Conservation (phyloP, 805 yeast genomes). For the Ogataea pini region DNA sequence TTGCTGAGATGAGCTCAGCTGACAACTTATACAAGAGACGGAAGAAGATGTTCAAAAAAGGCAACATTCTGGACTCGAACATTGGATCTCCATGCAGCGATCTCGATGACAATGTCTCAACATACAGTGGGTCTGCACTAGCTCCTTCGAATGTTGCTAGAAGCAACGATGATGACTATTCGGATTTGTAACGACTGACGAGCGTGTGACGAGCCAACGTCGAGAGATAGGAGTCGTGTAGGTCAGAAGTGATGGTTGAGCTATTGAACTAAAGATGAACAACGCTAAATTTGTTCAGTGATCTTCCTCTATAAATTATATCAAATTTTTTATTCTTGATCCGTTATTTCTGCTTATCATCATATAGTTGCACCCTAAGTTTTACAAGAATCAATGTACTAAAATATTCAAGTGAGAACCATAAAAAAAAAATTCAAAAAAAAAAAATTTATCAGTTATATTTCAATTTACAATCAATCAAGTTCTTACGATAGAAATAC, state of each 20-base stretch:
- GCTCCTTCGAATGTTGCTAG: slow-evolving; percentile 23
- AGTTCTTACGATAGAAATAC: too few species aligned
- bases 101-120: slow-evolving; percentile 34
- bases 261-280: too few species aligned
- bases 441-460: neutral
- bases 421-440: neutral
- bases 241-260: too few species aligned
- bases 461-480: neutral
- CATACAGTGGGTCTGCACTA: slow-evolving; percentile 31
- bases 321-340: too few species aligned
- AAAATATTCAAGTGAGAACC: too few species aligned
- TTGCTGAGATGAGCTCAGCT: neutral
- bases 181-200: slow-evolving; percentile 8
- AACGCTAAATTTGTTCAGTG: too few species aligned
- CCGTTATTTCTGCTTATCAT: too few species aligned
- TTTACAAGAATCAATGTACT: too few species aligned
- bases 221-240: too few species aligned
- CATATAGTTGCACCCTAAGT: neutral
- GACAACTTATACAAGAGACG: slow-evolving; percentile 25
- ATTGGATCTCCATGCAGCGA: slow-evolving; percentile 34
- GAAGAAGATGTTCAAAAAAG: slow-evolving; percentile 23
- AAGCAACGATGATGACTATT: slow-evolving; percentile 16
- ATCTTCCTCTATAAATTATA: too few species aligned
- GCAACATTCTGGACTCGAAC: slow-evolving; percentile 24
- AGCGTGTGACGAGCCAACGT: too few species aligned